phyloP scores from a whole-genome alignment of 2,329 filamentous ascomycete species.

The Kalaharituber pfeilii region DNA sequence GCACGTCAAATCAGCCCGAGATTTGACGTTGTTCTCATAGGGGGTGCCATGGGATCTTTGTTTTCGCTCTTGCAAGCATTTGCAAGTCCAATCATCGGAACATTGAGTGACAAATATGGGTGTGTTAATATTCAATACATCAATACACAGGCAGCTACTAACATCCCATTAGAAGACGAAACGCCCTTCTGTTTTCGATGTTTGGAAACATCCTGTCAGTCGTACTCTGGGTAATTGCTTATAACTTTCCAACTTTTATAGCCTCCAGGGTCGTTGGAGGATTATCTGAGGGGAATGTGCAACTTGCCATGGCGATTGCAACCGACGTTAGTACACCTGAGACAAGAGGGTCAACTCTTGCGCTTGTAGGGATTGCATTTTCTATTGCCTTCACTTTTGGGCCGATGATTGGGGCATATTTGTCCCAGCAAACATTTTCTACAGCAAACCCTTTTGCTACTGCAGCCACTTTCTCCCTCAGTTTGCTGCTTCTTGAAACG shows the following conservation, averaged over 20 bases:
- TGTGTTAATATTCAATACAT: slow-evolving; percentile 30
- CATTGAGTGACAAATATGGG: slow-evolving; percentile 73
- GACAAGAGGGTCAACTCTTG: slow-evolving; percentile 80
- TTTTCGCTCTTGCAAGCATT: slow-evolving; percentile 88
- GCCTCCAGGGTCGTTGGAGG: slow-evolving; percentile 86
- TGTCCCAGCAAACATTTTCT: slow-evolving; percentile 57
- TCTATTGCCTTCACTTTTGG: slow-evolving; percentile 95
- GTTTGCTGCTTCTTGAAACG: slow-evolving; percentile 72
- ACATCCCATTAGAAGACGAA: slow-evolving; percentile 32
- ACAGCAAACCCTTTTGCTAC: slow-evolving; percentile 78
- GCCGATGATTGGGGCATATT: slow-evolving; percentile 72
- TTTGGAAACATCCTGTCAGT: slow-evolving; percentile 82
- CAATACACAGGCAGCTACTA: neutral
- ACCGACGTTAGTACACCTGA: slow-evolving; percentile 83
- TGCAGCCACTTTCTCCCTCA: slow-evolving; percentile 72
- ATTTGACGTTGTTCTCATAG: slow-evolving; percentile 92
- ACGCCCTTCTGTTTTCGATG: slow-evolving; percentile 81
- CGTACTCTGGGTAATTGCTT: slow-evolving; percentile 79
- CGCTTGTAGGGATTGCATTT: slow-evolving; percentile 88
- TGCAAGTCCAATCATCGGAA: slow-evolving; percentile 79
- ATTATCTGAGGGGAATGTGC: slow-evolving; percentile 89
- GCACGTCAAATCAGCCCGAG: slow-evolving; percentile 81
- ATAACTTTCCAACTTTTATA: slow-evolving; percentile 89
- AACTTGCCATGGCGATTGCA: slow-evolving; percentile 88
- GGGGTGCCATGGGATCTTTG: slow-evolving; percentile 79